A percentile compares a stretch with the other conserved stretches of the same genome.
Conservation (phyloP, 2,329 filamentous ascomycete genomes). For the Trichoderma aggressivum region DNA sequence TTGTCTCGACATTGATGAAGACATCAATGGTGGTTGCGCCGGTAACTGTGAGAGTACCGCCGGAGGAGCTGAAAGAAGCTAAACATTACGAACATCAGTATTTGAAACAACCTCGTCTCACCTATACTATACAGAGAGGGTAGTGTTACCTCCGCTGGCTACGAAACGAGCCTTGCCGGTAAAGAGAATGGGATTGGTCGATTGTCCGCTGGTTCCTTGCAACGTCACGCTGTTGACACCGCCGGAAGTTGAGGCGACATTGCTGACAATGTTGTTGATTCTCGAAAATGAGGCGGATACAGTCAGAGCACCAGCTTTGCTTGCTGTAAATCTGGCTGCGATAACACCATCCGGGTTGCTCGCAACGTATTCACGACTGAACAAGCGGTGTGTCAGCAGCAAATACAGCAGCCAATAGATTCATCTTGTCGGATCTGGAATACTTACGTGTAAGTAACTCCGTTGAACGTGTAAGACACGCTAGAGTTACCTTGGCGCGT, state of each 20-base stretch:
- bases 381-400: not conserved
- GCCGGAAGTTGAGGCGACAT: constrained; percentile 17
- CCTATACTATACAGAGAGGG: not conserved
- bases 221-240: constrained; percentile 22
- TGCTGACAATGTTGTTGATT: constrained; percentile 19
- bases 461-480: constrained; percentile 35
- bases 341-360: constrained; percentile 39
- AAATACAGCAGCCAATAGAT: not conserved
- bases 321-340: constrained; percentile 29
- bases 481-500: constrained; percentile 33
- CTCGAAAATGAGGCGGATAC: constrained; percentile 23
- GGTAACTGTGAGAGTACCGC: constrained; percentile 20
- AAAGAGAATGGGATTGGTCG: constrained; percentile 23
- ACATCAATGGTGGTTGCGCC: constrained; percentile 27
- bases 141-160: constrained; percentile 21
- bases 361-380: constrained; percentile 37
- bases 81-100: not conserved
- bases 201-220: constrained; percentile 25
- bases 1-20: constrained; percentile 28
- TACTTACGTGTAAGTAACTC: constrained; percentile 26
- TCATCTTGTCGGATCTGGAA: not conserved
- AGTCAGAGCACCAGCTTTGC: constrained; percentile 20
- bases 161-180: constrained; percentile 24
- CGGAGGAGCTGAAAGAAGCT: constrained; percentile 20
- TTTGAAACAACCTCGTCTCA: not conserved